These are phyloP conservation scores for Paraphoma sp. DNA, from an alignment of 2,329 filamentous ascomycete genomes.

Conservation along the genomic window DNA sequence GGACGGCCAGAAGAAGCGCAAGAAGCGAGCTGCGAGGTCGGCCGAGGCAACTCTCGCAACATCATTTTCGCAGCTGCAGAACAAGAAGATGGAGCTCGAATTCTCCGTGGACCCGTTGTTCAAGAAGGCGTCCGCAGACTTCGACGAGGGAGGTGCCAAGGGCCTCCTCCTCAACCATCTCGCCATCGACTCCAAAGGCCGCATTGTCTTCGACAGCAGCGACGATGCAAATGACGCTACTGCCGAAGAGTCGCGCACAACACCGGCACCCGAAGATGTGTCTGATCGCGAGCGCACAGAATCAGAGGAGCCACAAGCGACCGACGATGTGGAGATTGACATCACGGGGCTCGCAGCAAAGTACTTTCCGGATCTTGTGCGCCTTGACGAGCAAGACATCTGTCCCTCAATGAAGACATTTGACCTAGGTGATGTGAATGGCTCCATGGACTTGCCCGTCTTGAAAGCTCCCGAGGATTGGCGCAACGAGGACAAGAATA, in stretches of 20 bases:
- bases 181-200: conserved; percentile 89
- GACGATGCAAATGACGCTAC: conserved; percentile 73
- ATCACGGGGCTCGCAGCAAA: conserved; percentile 74
- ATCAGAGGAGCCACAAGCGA: conserved; percentile 45
- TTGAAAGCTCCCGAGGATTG: conserved; percentile 88
- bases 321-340: conserved; percentile 77
- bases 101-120: conserved; percentile 98
- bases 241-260: conserved; percentile 52
- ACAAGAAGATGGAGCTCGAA: conserved; percentile 98
- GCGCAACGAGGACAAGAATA: conserved; percentile 70
- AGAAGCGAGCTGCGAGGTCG: conserved; percentile 81
- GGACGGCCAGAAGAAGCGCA: conserved; percentile 65
- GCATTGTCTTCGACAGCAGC: conserved; percentile 98
- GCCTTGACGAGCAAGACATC: conserved; percentile 84
- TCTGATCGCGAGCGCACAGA: conserved; percentile 24
- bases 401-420: conserved; percentile 95
- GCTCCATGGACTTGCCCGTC: conserved; percentile 88
- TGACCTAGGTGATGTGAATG: conserved; percentile 84
- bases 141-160: conserved; percentile 97
- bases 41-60: conserved; percentile 93
- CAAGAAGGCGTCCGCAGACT: conserved; percentile 98
- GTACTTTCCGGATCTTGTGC: conserved; percentile 83
- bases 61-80: conserved; percentile 84
- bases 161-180: conserved; percentile 93
- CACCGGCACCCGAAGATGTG: conserved; percentile 51